These are phyloP conservation scores for Gonapodya prolifera DNA, from an alignment of 192 early-diverging fungal genomes.

Conservation along the genomic window DNA sequence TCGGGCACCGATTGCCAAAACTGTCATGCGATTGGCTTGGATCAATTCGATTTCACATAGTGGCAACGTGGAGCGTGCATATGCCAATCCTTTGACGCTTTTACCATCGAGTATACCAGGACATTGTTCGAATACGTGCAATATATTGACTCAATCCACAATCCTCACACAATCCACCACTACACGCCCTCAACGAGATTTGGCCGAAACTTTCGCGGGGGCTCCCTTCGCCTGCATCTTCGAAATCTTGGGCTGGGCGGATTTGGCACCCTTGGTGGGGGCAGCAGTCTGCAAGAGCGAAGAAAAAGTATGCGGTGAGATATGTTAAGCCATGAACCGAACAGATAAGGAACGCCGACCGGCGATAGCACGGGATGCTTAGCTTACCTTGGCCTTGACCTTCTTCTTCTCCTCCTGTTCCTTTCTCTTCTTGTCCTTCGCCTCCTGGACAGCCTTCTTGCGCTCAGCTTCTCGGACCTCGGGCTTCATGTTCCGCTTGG, in stretches of 20 bases:
- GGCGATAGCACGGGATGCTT: not conserved
- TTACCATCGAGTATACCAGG: no score
- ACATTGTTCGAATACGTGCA: no score
- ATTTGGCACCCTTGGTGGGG: conserved; percentile 23
- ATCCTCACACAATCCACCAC: no score
- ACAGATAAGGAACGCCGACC: not conserved
- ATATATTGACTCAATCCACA: no score
- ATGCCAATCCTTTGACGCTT: no score
- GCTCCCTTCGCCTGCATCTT: conserved; percentile 76
- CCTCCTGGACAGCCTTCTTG: conserved; percentile 64
- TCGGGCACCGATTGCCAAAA: no score
- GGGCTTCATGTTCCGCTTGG: conserved; percentile 93
- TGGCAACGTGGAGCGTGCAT: no score
- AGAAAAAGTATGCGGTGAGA: conserved; percentile 7
- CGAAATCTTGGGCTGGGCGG: conserved; percentile 48
- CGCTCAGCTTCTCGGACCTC: conserved; percentile 88
- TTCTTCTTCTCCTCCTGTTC: conserved; percentile 76
- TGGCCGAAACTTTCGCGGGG: conserved; percentile 63
- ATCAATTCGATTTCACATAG: no score
- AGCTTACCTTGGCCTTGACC: conserved; percentile 61
- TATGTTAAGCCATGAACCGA: not conserved
- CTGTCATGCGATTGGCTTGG: no score
- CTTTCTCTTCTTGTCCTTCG: conserved; percentile 88
- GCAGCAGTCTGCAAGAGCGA: conserved; percentile 24
- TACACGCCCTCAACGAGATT: conserved; percentile 83